These are phyloP conservation scores for Murraya koenigii DNA, from an alignment of 345 rosid genomes.

Conservation along the genomic window DNA sequence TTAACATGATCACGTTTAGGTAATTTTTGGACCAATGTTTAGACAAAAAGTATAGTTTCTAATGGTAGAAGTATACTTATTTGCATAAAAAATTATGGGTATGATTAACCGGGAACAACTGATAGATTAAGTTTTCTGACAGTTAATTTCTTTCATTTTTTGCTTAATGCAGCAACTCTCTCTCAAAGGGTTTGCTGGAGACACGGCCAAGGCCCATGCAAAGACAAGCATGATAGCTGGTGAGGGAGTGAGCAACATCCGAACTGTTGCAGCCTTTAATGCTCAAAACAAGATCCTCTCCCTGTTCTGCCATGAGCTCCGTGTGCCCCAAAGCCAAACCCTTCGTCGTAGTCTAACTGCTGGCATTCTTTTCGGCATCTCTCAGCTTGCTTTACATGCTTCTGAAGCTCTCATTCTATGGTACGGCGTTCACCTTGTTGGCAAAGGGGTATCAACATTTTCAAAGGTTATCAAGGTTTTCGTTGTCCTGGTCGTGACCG, in stretches of 20 bases:
- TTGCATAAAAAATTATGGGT: background rate
- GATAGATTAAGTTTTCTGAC: background rate
- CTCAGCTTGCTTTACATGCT: conserved; percentile 92
- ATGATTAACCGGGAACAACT: background rate
- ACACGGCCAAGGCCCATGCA: conserved; percentile 98
- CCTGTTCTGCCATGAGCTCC: conserved; percentile 78
- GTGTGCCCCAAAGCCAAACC: conserved; percentile 72
- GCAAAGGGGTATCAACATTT: conserved; percentile 82
- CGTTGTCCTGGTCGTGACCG: conserved; percentile 89
- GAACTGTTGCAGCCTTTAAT: conserved; percentile 98
- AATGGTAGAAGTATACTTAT: background rate
- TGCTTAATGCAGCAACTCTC: conserved; percentile 75
- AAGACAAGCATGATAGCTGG: conserved; percentile 99
- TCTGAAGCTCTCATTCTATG: conserved; percentile 96
- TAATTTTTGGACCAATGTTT: background rate
- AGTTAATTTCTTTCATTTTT: conserved; percentile 24
- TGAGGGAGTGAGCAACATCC: conserved; percentile 97
- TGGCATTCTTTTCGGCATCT: conserved; percentile 90
- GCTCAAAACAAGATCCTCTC: conserved; percentile 88
- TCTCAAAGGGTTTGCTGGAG: conserved; percentile 99
- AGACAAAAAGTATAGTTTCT: background rate
- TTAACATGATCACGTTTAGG: background rate
- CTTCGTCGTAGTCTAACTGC: conserved; percentile 78
- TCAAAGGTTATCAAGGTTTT: conserved; percentile 98
- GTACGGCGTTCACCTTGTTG: conserved; percentile 94